phyloP scores from a whole-genome alignment of 495 filamentous ascomycete genomes.

The Aspergillus haitiensis region DNA sequence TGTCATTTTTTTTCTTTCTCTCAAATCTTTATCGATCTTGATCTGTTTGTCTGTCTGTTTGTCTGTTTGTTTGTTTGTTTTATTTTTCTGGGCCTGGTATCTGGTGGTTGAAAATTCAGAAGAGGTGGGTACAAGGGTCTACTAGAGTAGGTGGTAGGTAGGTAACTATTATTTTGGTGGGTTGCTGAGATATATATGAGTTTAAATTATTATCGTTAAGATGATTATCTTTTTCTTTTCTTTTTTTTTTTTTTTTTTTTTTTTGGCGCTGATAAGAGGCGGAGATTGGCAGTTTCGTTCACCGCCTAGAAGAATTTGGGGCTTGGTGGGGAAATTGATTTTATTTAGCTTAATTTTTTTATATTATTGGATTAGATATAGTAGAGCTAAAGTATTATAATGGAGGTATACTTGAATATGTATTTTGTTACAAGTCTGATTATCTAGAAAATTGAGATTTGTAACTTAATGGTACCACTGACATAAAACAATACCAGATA shows the following conservation, averaged over 20 bases:
- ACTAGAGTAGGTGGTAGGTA: too few relatives aligned
- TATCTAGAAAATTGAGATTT: too few relatives aligned
- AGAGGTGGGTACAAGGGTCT: too few relatives aligned
- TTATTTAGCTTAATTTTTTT: too few relatives aligned
- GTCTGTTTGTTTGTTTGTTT: too few relatives aligned
- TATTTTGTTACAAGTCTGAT: not conserved
- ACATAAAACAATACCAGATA: too few relatives aligned
- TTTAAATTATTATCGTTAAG: not conserved
- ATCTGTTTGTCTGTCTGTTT: too few relatives aligned
- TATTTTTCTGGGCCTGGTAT: too few relatives aligned
- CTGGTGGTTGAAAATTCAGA: too few relatives aligned
- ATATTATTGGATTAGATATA: not conserved
- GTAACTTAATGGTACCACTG: too few relatives aligned
- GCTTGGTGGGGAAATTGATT: not conserved
- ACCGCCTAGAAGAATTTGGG: slow-evolving; percentile 11
- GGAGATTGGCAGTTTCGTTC: slow-evolving; percentile 12
- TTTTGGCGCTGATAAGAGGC: slow-evolving; percentile 18
- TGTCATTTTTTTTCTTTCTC: slow-evolving; percentile 28
- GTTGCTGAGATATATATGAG: not conserved
- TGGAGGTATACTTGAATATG: not conserved
- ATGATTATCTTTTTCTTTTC: not conserved
- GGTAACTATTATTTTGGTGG: too few relatives aligned
- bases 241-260: slow-evolving; percentile 8
- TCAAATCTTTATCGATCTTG: not conserved
- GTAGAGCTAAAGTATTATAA: not conserved